phyloP scores from a whole-genome alignment of 225 moss, liverwort and hornwort genomes.

The Straminergon stramineum region DNA sequence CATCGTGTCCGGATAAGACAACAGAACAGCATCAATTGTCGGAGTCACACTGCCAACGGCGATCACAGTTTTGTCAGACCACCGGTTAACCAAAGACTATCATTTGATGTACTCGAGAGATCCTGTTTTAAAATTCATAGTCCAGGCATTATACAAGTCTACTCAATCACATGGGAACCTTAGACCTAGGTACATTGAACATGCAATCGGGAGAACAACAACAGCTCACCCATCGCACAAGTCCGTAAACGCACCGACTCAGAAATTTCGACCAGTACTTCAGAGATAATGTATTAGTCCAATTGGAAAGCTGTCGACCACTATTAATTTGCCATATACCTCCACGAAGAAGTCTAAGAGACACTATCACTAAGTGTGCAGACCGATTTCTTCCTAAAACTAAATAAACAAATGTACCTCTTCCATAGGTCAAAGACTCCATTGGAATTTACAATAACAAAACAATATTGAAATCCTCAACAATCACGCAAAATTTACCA shows the following conservation, averaged over 20 bases:
- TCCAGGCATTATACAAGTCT: background rate
- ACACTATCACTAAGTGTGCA: background rate
- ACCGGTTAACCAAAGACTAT: background rate
- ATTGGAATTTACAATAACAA: background rate
- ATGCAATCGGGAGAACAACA: background rate
- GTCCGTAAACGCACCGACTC: background rate
- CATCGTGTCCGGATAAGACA: constrained; percentile 91
- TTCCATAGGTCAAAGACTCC: background rate
- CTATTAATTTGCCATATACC: background rate
- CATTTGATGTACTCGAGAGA: background rate
- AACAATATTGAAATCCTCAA: background rate
- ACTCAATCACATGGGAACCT: background rate
- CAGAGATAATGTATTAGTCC: background rate
- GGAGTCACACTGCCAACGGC: constrained; percentile 61
- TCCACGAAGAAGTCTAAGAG: background rate
- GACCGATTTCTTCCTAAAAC: background rate
- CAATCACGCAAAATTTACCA: background rate
- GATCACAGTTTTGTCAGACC: background rate
- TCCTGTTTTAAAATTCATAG: background rate
- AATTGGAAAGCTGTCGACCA: background rate
- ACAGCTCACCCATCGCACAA: background rate
- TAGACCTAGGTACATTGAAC: background rate
- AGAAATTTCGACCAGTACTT: background rate
- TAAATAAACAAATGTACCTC: background rate
- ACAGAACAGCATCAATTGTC: constrained; percentile 78